These are phyloP conservation scores for Gonium pectorale DNA, from an alignment of 139 green algal species.

Conservation along the genomic window DNA sequence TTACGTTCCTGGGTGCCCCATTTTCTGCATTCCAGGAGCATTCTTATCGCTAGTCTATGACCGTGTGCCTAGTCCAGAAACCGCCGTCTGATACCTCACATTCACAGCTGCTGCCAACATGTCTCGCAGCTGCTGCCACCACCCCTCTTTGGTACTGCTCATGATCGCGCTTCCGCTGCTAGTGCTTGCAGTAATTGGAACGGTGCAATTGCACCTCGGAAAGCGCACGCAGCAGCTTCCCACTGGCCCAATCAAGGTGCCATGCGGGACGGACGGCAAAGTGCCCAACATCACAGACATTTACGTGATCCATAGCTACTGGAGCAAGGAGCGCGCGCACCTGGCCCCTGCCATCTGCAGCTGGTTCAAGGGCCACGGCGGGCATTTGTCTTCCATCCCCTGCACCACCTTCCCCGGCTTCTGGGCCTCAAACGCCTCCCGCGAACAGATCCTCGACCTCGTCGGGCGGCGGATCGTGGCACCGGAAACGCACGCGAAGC, in stretches of 20 bases:
- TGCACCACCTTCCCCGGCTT: not conserved
- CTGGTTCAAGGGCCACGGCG: not conserved
- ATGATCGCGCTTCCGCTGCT: too few relatives aligned
- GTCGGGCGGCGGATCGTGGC: slow-evolving; percentile 16
- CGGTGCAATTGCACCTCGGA: too few relatives aligned
- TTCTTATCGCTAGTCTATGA: too few relatives aligned
- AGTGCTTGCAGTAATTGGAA: too few relatives aligned
- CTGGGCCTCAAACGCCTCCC: not conserved
- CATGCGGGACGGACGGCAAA: not conserved
- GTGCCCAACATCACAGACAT: not conserved
- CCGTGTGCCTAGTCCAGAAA: too few relatives aligned
- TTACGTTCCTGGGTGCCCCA: too few relatives aligned
- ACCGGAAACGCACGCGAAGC: slow-evolving; percentile 21
- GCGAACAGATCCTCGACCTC: slow-evolving; percentile 2
- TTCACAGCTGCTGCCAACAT: too few relatives aligned
- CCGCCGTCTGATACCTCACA: too few relatives aligned
- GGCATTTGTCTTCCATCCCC: not conserved
- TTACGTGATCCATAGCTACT: slow-evolving; percentile 32
- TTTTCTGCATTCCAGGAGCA: too few relatives aligned
- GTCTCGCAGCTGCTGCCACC: too few relatives aligned
- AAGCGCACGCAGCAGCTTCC: too few relatives aligned
- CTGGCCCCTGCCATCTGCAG: not conserved
- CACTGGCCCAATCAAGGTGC: not conserved
- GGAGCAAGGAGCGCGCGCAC: not conserved
- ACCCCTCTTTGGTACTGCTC: too few relatives aligned